Conservation (phyloP, 305 asterid genomes). For the Lippia alba region DNA sequence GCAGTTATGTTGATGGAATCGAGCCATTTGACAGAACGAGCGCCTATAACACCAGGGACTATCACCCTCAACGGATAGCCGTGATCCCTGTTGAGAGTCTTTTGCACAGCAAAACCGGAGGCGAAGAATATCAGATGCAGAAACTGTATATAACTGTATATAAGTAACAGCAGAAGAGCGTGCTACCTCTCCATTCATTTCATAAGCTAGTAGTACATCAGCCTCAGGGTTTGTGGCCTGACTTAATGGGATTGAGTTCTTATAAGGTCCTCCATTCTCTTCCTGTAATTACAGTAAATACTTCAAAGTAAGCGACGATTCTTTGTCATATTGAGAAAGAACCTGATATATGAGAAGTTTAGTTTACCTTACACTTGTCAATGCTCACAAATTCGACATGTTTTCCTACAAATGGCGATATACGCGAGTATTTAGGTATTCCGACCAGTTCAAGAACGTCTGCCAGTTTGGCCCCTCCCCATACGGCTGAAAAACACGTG, state of each 20-base stretch:
- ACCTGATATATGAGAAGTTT: constrained; percentile 19
- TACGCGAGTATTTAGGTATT: constrained; percentile 52
- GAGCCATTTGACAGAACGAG: constrained; percentile 93
- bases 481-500: constrained; percentile 59
- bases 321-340: not conserved
- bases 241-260: constrained; percentile 70
- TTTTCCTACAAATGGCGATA: constrained; percentile 66
- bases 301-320: constrained; percentile 25
- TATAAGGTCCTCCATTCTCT: constrained; percentile 90
- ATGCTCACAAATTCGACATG: constrained; percentile 84
- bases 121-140: constrained; percentile 29
- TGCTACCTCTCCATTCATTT: constrained; percentile 85
- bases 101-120: constrained; percentile 21
- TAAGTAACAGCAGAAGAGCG: not conserved
- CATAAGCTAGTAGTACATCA: constrained; percentile 80
- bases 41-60: constrained; percentile 94
- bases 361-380: constrained; percentile 78
- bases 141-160: not conserved
- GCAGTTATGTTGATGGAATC: constrained; percentile 76
- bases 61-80: constrained; percentile 85
- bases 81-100: constrained; percentile 88
- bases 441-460: constrained; percentile 79
- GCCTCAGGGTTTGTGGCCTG: constrained; percentile 84
- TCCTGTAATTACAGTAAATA: constrained; percentile 51
- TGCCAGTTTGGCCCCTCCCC: constrained; percentile 80